These are phyloP conservation scores for Fagus crenata DNA, from an alignment of 306 rosid species.

Conservation along the genomic window DNA sequence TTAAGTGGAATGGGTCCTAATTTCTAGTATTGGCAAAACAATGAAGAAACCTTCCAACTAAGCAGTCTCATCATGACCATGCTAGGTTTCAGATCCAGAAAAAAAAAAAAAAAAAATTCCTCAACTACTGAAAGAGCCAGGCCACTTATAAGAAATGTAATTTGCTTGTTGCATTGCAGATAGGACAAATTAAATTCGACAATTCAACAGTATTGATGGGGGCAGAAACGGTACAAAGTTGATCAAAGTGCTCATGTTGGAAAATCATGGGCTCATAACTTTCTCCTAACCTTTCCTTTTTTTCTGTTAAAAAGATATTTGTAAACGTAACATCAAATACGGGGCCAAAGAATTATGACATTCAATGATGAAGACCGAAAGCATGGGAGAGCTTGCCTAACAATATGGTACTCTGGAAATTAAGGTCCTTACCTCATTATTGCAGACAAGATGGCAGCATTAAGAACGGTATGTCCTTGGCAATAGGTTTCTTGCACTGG, in stretches of 20 bases:
- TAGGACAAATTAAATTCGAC: slow-evolving; percentile 36
- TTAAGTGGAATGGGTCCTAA: not conserved
- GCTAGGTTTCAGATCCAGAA: slow-evolving; percentile 16
- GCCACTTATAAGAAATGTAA: not conserved
- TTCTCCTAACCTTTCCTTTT: not conserved
- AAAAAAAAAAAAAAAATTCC: not conserved
- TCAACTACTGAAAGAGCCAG: not conserved
- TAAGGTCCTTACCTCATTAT: not conserved
- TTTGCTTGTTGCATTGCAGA: slow-evolving; percentile 12
- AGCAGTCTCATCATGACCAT: slow-evolving; percentile 26
- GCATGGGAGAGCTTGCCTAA: not conserved
- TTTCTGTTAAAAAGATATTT: not conserved
- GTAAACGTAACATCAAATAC: not conserved
- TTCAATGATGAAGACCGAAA: not conserved
- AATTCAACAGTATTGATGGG: slow-evolving; percentile 36
- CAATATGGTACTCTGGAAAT: not conserved
- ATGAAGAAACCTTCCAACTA: not conserved
- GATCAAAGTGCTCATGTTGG: slow-evolving; percentile 24
- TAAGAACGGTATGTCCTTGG: not conserved
- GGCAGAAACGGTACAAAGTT: slow-evolving; percentile 31
- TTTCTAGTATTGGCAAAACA: slow-evolving; percentile 1
- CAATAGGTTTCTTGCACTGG: not conserved
- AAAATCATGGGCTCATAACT: not conserved
- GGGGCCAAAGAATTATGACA: not conserved
- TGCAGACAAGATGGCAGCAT: slow-evolving; percentile 2